Evolutionary conservation across 305 asterid species (phyloP).

Genomic region (Plantago coronopus): DNA sequence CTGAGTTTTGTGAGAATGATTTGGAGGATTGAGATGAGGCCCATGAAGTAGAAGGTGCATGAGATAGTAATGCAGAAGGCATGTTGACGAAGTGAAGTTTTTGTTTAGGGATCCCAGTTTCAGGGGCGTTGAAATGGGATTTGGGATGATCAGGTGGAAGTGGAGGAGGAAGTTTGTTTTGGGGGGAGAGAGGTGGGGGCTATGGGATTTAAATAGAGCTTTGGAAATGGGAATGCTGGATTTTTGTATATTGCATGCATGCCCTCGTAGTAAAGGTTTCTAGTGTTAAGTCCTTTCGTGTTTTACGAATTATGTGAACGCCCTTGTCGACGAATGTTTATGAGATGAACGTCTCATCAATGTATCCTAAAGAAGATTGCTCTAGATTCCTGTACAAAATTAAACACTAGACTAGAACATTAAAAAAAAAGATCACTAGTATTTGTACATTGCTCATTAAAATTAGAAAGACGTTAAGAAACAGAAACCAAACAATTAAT

Average conservation of each 20-base stretch:
- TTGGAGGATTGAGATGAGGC: constrained; percentile 21
- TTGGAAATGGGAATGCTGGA: neutral
- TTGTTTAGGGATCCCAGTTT: neutral
- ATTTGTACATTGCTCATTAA: too few species aligned
- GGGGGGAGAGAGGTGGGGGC: constrained; percentile 10
- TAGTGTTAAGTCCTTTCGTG: neutral
- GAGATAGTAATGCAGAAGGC: constrained; percentile 31
- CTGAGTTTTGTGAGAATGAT: constrained; percentile 17
- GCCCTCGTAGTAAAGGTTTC: neutral
- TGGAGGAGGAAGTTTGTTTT: constrained; percentile 1
- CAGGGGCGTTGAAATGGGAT: neutral
- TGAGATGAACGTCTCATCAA: too few species aligned
- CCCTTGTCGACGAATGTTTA: too few species aligned
- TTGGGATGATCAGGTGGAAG: constrained; percentile 5
- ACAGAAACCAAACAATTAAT: too few species aligned
- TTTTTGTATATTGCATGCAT: neutral
- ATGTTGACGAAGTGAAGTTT: constrained; percentile 1
- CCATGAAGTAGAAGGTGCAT: constrained; percentile 23
- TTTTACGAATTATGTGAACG: too few species aligned
- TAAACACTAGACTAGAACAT: too few species aligned
- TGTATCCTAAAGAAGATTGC: too few species aligned
- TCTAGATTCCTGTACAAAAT: too few species aligned
- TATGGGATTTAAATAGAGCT: constrained; percentile 14
- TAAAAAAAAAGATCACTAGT: too few species aligned
- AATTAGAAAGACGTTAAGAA: too few species aligned